These are phyloP conservation scores for Leucocoprinus leucothites DNA, from an alignment of 768 basidiomycete species.

Conservation along the genomic window DNA sequence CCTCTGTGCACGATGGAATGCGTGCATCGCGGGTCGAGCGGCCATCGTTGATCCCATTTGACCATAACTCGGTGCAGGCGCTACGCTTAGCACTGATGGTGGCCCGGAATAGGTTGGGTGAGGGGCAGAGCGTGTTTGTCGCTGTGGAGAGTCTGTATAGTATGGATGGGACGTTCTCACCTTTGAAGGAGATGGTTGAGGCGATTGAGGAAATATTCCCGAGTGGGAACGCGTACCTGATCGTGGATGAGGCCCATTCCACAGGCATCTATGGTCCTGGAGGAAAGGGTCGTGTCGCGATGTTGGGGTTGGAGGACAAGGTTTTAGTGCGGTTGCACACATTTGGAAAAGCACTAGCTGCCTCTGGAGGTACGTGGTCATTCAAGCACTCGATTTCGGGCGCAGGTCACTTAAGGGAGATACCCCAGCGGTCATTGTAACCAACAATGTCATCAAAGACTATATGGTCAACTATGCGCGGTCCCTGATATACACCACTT, in stretches of 20 bases:
- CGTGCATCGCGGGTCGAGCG: constrained; percentile 51
- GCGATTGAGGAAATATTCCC: constrained; percentile 62
- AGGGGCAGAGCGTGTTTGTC: constrained; percentile 63
- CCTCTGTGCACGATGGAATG: constrained; percentile 88
- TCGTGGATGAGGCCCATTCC: constrained; percentile 94
- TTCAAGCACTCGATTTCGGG: neutral
- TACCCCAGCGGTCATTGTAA: constrained; percentile 69
- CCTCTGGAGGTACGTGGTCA: constrained; percentile 70
- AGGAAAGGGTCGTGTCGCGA: constrained; percentile 72
- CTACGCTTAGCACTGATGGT: constrained; percentile 42
- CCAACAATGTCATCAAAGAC: constrained; percentile 66
- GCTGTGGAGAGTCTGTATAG: constrained; percentile 89
- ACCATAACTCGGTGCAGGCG: constrained; percentile 65
- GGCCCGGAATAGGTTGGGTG: constrained; percentile 29
- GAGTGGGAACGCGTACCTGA: constrained; percentile 59
- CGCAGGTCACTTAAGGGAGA: neutral
- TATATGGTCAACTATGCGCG: constrained; percentile 93
- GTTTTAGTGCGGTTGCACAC: constrained; percentile 83
- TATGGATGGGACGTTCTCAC: constrained; percentile 94
- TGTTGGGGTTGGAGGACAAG: constrained; percentile 65
- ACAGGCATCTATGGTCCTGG: constrained; percentile 84
- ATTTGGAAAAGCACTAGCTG: constrained; percentile 89
- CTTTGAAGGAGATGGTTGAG: constrained; percentile 63
- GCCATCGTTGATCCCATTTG: constrained; percentile 46
- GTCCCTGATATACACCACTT: constrained; percentile 89